A percentile compares a stretch with the other conserved stretches of the same genome.
Conservation (phyloP, 176 grass and related monocot species). For the Oryza glaberrima region DNA sequence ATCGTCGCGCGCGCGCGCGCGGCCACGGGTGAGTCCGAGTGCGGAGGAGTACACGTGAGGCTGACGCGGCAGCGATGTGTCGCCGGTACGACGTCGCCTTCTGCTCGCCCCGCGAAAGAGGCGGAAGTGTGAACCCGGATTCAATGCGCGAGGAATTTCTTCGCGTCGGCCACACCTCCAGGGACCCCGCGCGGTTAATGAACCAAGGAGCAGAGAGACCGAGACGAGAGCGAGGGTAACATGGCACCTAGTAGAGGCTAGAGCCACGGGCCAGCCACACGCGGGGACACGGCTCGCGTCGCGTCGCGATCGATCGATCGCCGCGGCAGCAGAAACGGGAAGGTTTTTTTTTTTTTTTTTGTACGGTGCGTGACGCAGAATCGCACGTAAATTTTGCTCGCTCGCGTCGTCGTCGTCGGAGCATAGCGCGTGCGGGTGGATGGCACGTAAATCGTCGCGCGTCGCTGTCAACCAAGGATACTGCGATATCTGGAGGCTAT, state of each 20-base stretch:
- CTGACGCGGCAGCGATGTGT: conserved; percentile 22
- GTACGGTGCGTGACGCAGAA: neutral
- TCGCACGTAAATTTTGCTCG: neutral
- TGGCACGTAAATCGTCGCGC: neutral
- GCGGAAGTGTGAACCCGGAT: conserved; percentile 27
- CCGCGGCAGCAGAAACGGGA: neutral
- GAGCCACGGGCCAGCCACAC: neutral
- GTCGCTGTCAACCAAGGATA: neutral
- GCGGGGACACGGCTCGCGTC: neutral
- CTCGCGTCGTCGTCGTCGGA: neutral
- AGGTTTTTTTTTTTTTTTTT: neutral
- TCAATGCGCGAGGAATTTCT: conserved; percentile 27
- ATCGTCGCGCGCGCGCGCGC: no score
- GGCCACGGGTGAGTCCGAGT: no score
- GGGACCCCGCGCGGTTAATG: neutral
- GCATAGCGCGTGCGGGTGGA: no score
- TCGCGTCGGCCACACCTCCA: neutral
- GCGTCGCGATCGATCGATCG: neutral
- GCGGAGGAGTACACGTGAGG: neutral
- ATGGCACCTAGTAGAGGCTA: neutral
- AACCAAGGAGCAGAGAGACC: neutral
- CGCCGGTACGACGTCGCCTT: conserved; percentile 40
- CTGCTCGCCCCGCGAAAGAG: neutral
- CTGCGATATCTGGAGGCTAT: neutral
- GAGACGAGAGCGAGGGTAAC: neutral